Conservation (phyloP, 2,329 filamentous ascomycete species). For the Canariomyces notabilis region DNA sequence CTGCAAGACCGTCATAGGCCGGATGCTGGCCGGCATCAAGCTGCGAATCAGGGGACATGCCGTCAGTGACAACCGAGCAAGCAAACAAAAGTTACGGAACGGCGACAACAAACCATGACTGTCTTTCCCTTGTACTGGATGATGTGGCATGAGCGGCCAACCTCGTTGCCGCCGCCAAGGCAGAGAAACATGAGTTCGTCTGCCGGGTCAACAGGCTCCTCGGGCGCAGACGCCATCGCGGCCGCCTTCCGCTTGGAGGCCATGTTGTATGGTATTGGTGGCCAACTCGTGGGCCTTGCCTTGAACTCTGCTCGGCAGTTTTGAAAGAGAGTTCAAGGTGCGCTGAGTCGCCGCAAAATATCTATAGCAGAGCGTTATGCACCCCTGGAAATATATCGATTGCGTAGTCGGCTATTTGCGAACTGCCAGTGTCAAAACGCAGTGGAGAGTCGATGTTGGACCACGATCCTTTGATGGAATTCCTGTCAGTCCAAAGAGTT, state of each 20-base stretch:
- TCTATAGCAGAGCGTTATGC: too few species aligned
- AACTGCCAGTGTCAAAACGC: too few species aligned
- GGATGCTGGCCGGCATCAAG: constrained; percentile 97
- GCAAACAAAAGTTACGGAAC: too few species aligned
- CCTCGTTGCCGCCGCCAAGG: constrained; percentile 92
- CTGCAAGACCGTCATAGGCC: constrained; percentile 88
- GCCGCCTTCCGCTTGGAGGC: constrained; percentile 87
- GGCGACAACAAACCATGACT: constrained; percentile 71
- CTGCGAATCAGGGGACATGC: constrained; percentile 39
- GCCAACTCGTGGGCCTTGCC: neutral
- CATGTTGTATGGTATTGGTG: constrained; percentile 47
- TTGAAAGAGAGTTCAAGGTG: too few species aligned
- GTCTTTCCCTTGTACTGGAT: constrained; percentile 99
- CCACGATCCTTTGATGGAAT: too few species aligned
- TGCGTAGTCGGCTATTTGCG: too few species aligned
- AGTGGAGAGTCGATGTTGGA: too few species aligned
- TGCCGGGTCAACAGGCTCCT: constrained; percentile 85
- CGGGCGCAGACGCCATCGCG: constrained; percentile 64
- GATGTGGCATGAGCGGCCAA: constrained; percentile 94
- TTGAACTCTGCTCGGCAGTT: too few species aligned
- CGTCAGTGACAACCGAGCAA: too few species aligned
- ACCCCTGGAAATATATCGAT: too few species aligned
- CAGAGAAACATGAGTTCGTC: constrained; percentile 94
- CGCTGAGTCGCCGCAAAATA: too few species aligned
- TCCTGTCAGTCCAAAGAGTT: too few species aligned